Evolutionary conservation across 345 rosid genomes (phyloP).

Genomic region (Eucalyptus erythrocorys): DNA sequence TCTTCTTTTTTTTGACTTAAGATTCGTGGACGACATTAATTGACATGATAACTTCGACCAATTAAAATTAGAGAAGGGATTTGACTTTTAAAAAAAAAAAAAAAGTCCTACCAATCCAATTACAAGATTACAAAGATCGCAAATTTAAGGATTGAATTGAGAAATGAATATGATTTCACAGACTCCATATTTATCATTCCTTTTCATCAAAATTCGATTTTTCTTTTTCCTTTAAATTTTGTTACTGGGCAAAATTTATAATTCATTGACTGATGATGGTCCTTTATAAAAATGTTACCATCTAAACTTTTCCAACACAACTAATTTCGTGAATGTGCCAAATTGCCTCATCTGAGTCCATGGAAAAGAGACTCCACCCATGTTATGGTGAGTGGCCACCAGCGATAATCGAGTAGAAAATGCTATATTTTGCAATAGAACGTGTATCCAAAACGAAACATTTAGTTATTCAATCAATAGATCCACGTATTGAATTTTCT

Average conservation of each 20-base stretch:
- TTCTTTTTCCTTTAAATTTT: not conserved
- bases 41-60: too few species aligned
- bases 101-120: not conserved
- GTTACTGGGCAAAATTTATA: rapidly evolving
- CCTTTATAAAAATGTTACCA: not conserved
- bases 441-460: not conserved
- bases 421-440: not conserved
- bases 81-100: not conserved
- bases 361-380: not conserved
- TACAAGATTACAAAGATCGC: not conserved
- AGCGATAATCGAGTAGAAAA: not conserved
- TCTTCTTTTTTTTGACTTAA: not conserved
- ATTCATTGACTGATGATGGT: rapidly evolving
- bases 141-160: rapidly evolving
- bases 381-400: not conserved
- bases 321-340: not conserved
- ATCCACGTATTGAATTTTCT: not conserved
- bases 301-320: not conserved
- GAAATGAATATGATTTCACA: rapidly evolving
- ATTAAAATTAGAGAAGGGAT: not conserved
- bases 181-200: rapidly evolving
- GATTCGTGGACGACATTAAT: not conserved
- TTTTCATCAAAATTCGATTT: not conserved
- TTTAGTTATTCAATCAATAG: not conserved
- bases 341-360: not conserved